Conservation (phyloP, 2,329 filamentous ascomycete genomes). For the Colletotrichum horii region DNA sequence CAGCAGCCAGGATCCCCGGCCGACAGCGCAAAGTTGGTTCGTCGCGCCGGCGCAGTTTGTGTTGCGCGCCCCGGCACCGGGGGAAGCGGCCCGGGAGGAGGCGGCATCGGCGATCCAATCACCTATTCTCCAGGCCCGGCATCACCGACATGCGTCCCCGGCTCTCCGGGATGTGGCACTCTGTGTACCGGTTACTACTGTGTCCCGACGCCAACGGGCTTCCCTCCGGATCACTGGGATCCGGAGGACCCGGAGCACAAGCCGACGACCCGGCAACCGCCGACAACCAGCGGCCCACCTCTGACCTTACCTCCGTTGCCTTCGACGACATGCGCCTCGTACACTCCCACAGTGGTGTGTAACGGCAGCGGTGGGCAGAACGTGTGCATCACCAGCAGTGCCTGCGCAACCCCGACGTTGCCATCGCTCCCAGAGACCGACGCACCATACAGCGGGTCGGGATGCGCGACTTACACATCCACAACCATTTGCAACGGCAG, state of each 20-base stretch:
- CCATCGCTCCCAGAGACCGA: not conserved
- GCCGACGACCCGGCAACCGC: not conserved
- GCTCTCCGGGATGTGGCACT: constrained; percentile 21
- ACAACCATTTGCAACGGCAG: constrained; percentile 1
- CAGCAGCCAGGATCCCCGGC: not conserved
- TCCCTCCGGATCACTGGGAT: constrained; percentile 22
- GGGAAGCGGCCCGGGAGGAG: not conserved
- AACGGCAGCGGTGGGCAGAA: not conserved
- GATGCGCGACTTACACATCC: not conserved
- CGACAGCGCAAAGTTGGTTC: not conserved
- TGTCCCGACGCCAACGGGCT: constrained; percentile 15
- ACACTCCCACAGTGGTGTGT: not conserved
- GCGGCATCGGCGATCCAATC: not conserved
- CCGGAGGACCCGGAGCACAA: constrained; percentile 24
- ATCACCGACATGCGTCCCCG: not conserved
- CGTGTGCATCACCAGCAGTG: not conserved
- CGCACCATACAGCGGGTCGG: not conserved
- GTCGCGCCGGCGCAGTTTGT: not conserved
- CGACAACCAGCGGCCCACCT: not conserved
- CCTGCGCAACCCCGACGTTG: not conserved
- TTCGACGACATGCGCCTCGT: not conserved
- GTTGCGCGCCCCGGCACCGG: not conserved
- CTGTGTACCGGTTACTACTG: constrained; percentile 28
- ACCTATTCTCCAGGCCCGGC: not conserved
- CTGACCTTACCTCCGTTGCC: not conserved